Evolutionary conservation across 1,139 yeast genomes (phyloP).

Genomic region (Sugiyamaella japonica): DNA sequence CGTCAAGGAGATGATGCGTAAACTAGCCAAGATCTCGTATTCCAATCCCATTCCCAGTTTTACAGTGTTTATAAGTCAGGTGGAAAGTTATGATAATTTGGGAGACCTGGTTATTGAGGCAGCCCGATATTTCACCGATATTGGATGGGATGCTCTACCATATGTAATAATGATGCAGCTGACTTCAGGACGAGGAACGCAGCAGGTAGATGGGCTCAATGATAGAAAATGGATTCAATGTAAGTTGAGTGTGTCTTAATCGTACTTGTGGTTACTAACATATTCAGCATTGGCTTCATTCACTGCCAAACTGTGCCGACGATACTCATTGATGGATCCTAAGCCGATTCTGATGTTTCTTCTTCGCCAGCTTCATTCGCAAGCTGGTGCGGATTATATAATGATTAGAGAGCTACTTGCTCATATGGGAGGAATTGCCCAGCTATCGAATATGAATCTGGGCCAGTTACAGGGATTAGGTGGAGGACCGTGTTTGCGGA

Average conservation of each 20-base stretch:
- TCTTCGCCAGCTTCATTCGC: conserved; percentile 62
- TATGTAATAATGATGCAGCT: conserved; percentile 72
- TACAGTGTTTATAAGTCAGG: conserved; percentile 46
- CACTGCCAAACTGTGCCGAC: conserved; percentile 41
- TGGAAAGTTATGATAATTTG: conserved; percentile 90
- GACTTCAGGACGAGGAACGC: conserved; percentile 63
- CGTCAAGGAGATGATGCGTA: conserved; percentile 72
- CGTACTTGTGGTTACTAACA: conserved; percentile 37
- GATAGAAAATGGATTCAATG: conserved; percentile 82
- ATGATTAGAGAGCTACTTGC: conserved; percentile 68
- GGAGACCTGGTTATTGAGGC: conserved; percentile 77
- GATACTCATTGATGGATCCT: conserved; percentile 41
- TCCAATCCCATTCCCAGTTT: conserved; percentile 81
- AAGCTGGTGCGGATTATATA: conserved; percentile 63
- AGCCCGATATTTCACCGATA: conserved; percentile 71
- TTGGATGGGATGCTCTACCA: conserved; percentile 86
- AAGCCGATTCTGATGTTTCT: conserved; percentile 54
- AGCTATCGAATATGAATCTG: conserved; percentile 61
- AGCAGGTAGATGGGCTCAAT: conserved; percentile 78
- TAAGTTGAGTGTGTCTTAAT: no score
- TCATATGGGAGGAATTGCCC: conserved; percentile 82
- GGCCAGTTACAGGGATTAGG: conserved; percentile 67
- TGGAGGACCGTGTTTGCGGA: conserved; percentile 60
- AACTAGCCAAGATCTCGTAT: conserved; percentile 72
- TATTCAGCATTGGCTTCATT: conserved; percentile 44